A percentile compares a stretch with the other conserved stretches of the same genome.
Evolutionary conservation across 345 rosid genomes (phyloP).

Genomic region (Lepidium aucheri): DNA sequence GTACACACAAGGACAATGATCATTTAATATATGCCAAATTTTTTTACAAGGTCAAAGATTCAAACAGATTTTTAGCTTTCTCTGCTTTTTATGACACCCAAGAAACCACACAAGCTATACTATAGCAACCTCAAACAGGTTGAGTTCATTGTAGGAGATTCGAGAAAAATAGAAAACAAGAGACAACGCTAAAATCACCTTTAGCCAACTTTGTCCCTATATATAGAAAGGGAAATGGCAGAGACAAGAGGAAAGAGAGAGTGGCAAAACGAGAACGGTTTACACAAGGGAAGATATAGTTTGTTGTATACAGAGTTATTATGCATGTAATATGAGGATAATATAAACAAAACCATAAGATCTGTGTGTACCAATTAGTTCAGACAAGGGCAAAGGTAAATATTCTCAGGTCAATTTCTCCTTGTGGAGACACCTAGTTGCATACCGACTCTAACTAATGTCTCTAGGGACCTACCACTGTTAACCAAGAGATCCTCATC

Average conservation of each 20-base stretch:
- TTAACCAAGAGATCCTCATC: conserved; percentile 72
- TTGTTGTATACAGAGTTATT: conserved; percentile 5
- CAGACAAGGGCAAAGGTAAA: neutral
- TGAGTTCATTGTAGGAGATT: neutral
- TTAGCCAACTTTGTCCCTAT: neutral
- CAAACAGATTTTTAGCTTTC: too few species aligned
- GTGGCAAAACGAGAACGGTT: neutral
- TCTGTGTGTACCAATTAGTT: neutral
- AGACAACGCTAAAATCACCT: neutral
- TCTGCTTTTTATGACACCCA: too few species aligned
- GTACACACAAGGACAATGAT: neutral
- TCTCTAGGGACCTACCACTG: conserved; percentile 76
- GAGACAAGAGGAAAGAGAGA: neutral
- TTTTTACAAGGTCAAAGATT: too few species aligned
- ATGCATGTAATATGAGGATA: neutral
- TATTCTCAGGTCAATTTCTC: conserved; percentile 8
- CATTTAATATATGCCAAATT: neutral
- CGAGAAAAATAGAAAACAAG: neutral
- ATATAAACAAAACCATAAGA: neutral
- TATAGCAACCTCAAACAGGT: too few species aligned
- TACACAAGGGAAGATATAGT: neutral
- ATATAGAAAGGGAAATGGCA: neutral
- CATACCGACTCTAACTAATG: conserved; percentile 86
- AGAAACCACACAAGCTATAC: too few species aligned
- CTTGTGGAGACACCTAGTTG: conserved; percentile 52